Evolutionary conservation across 768 basidiomycete species (phyloP).

Genomic region (Lactarius sp.): DNA sequence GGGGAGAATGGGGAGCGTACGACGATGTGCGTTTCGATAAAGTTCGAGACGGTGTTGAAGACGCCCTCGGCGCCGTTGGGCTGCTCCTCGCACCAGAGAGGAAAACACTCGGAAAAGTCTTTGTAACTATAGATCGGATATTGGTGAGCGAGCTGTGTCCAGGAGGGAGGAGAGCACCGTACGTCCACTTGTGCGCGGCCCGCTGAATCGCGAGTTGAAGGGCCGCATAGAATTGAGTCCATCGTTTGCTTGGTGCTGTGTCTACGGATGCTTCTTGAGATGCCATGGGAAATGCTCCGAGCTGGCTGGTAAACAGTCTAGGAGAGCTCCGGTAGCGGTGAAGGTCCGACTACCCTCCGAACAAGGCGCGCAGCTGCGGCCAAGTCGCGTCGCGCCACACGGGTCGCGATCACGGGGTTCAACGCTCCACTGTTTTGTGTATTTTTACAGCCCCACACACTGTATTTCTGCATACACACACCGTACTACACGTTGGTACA

Average conservation of each 20-base stretch:
- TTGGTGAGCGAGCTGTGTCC: neutral
- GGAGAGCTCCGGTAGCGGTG: too few relatives aligned
- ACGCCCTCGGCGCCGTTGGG: slow-evolving; percentile 34
- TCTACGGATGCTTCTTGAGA: slow-evolving; percentile 21
- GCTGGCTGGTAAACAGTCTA: neutral
- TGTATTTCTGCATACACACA: neutral
- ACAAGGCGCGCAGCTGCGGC: neutral
- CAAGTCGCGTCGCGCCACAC: neutral
- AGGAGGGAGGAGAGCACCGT: slow-evolving; percentile 30
- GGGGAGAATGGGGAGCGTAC: slow-evolving; percentile 18
- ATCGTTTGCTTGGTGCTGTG: slow-evolving; percentile 38
- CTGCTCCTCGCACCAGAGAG: slow-evolving; percentile 37
- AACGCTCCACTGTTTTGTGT: too few relatives aligned
- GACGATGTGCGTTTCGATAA: slow-evolving; percentile 62
- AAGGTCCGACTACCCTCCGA: neutral
- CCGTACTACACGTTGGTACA: neutral
- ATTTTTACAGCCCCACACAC: too few relatives aligned
- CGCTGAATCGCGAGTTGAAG: slow-evolving; percentile 50
- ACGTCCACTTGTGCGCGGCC: slow-evolving; percentile 52
- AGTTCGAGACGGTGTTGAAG: slow-evolving; percentile 58
- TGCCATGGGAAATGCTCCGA: slow-evolving; percentile 26
- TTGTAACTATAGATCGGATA: slow-evolving; percentile 39
- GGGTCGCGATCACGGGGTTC: slow-evolving; percentile 3
- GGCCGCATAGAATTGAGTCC: slow-evolving; percentile 48
- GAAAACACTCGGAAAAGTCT: slow-evolving; percentile 41